These are phyloP conservation scores for Lagenidium giganteum DNA, from an alignment of 352 stramenopile genomes.

Conservation along the genomic window DNA sequence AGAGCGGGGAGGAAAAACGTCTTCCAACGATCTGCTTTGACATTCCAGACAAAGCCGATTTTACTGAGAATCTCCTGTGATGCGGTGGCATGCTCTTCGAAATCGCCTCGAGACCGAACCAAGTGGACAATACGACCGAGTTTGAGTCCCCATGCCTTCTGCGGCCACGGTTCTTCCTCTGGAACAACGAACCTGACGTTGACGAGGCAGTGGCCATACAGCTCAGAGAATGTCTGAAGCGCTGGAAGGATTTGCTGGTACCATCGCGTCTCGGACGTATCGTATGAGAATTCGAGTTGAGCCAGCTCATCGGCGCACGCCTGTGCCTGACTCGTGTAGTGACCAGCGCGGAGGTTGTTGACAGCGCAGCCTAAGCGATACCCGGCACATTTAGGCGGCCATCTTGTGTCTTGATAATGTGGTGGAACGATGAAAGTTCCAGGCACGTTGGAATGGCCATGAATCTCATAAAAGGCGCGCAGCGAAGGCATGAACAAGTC, in stretches of 20 bases:
- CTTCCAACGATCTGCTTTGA: too few relatives aligned
- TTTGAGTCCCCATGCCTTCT: slow-evolving; percentile 70
- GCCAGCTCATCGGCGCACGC: slow-evolving; percentile 10
- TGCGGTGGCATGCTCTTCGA: slow-evolving; percentile 59
- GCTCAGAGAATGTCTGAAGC: slow-evolving; percentile 65
- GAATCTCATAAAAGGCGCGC: slow-evolving; percentile 18
- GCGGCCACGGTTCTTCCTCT: slow-evolving; percentile 66
- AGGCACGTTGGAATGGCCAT: slow-evolving; percentile 37
- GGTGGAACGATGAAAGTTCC: slow-evolving; percentile 25
- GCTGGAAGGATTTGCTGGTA: slow-evolving; percentile 47
- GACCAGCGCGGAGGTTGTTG: slow-evolving; percentile 19
- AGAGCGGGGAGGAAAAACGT: too few relatives aligned
- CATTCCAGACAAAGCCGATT: too few relatives aligned
- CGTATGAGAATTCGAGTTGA: slow-evolving; percentile 28
- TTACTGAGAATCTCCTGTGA: slow-evolving; percentile 46
- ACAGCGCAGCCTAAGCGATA: slow-evolving; percentile 7
- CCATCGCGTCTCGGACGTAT: slow-evolving; percentile 21
- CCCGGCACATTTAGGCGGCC: slow-evolving; percentile 9
- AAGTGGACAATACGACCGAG: too few relatives aligned
- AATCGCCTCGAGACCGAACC: too few relatives aligned
- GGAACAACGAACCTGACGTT: slow-evolving; percentile 88
- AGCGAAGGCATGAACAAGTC: slow-evolving; percentile 45
- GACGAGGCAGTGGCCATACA: slow-evolving; percentile 86
- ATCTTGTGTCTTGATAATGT: slow-evolving; percentile 4
- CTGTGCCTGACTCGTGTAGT: slow-evolving; percentile 27